Conservation (phyloP, 129 eudicot species). For the Solidago caesia region DNA sequence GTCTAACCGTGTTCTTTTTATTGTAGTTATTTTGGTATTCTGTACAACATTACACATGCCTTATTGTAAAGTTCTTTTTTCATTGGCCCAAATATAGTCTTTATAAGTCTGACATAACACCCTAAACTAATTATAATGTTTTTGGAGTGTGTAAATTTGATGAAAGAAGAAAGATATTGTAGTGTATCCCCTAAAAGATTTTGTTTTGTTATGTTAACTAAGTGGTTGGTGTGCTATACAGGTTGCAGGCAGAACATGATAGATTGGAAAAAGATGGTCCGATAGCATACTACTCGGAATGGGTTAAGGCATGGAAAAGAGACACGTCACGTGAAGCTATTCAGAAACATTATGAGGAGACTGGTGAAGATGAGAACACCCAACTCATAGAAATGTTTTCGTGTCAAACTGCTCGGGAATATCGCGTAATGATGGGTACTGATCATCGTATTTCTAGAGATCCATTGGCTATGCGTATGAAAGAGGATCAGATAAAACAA, state of each 20-base stretch:
- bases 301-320: slow-evolving; percentile 87
- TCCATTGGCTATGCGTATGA: slow-evolving; percentile 95
- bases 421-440: slow-evolving; percentile 95
- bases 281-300: slow-evolving; percentile 90
- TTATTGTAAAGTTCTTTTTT: background rate
- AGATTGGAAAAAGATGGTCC: slow-evolving; percentile 73
- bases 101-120: too few species aligned
- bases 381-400: slow-evolving; percentile 90
- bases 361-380: slow-evolving; percentile 96
- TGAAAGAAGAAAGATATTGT: background rate
- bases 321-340: slow-evolving; percentile 94
- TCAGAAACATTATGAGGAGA: slow-evolving; percentile 94
- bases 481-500: slow-evolving; percentile 87
- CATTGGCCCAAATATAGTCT: background rate
- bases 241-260: slow-evolving; percentile 76
- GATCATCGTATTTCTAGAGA: slow-evolving; percentile 79
- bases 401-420: slow-evolving; percentile 88
- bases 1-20: slow-evolving; percentile 30
- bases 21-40: slow-evolving; percentile 3
- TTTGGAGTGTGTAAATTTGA: background rate
- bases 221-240: slow-evolving; percentile 27
- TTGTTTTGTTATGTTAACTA: background rate
- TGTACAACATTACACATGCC: background rate
- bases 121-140: background rate
- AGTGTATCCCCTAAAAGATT: slow-evolving; percentile 2